Evolutionary conservation across 2,329 filamentous ascomycete genomes (phyloP), one percentile per base, ranked within the genome.

Genomic region (Colletotrichum sojae): DNA sequence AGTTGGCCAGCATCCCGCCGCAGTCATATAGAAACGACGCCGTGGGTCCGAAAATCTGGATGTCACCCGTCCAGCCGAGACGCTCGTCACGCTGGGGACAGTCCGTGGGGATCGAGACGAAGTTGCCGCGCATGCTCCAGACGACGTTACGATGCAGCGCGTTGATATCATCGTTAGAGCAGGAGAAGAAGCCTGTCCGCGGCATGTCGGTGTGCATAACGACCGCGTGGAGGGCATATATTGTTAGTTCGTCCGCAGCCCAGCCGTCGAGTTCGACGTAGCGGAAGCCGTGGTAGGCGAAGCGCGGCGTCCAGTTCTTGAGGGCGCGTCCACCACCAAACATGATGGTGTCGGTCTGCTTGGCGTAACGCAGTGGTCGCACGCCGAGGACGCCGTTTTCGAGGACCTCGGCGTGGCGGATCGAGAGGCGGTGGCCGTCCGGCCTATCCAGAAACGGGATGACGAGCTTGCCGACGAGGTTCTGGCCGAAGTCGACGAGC

Each of bases 71-170:
- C 88, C 87, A 87, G 27, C 84, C 83, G 5, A 88, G 74, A 0
- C 86, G 80, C 74, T 89, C 86, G 67, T 89, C 86, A 0, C 85
- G 79, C 71, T 88, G 85, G 0, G 86, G 86, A 71, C 86, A 89
- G 70, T 90, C 88, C 0, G 87, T 90, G 0, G 87, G 87, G 0
- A 90, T 75, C 0, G 82, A 83, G 5, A 89, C 71, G 71, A 90
- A 89, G 72, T 90, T 90, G 0, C 87, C 86, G 18, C 83, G 81
- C 83, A 89, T 88, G 8, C 82, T 83, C 88, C 88, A 90, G 27
- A 79, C 73, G 0, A 86, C 81, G 62, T 90, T 90, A 2, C 81
- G 61, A 69, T 89, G 84, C 2, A 91, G 80, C 45, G 83, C 76
- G 71, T 89, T 90, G 46, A 90, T 69, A 3, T 83, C 75, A 0